Percentiles rank a stretch among this genome's conserved stretches.
These are phyloP conservation scores for Pythium pyrilobum DNA, from an alignment of 352 stramenopile species.

Conservation along the genomic window DNA sequence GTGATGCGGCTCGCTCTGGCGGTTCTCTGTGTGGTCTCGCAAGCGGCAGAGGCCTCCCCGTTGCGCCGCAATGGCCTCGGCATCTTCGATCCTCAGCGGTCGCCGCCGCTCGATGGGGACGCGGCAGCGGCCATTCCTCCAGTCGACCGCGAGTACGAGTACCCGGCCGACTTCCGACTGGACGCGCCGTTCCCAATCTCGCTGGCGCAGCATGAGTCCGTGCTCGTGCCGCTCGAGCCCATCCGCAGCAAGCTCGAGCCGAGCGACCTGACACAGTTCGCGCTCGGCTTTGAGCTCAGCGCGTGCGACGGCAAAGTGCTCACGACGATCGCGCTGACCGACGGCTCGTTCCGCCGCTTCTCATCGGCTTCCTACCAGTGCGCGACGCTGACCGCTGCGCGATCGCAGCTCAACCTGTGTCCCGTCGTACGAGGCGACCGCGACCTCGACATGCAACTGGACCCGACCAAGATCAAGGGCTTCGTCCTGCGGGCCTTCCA, in stretches of 20 bases:
- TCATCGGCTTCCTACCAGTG: constrained; percentile 32
- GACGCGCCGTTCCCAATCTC: constrained; percentile 25
- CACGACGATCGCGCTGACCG: constrained; percentile 16
- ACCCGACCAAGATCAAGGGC: constrained; percentile 21
- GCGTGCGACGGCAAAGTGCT: constrained; percentile 22
- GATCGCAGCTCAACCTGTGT: constrained; percentile 23
- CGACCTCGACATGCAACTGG: constrained; percentile 12
- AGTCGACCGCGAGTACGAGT: constrained; percentile 22
- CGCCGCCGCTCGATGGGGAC: background rate
- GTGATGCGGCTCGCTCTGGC: background rate
- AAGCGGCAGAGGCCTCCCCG: too few relatives aligned
- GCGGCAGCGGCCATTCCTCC: background rate
- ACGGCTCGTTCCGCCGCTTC: constrained; percentile 12
- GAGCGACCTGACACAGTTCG: background rate
- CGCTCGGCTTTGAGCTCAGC: constrained; percentile 30
- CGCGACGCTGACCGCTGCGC: constrained; percentile 20
- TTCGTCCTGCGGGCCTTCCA: constrained; percentile 24
- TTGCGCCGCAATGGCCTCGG: background rate
- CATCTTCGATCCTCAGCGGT: constrained; percentile 6
- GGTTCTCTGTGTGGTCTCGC: too few relatives aligned
- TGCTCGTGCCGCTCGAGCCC: constrained; percentile 27
- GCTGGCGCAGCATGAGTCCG: constrained; percentile 16
- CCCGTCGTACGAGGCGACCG: constrained; percentile 15
- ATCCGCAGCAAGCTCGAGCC: constrained; percentile 22
- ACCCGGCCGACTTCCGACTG: constrained; percentile 19